Conservation (phyloP, 345 rosid species). For the Eucalyptus marginata region DNA sequence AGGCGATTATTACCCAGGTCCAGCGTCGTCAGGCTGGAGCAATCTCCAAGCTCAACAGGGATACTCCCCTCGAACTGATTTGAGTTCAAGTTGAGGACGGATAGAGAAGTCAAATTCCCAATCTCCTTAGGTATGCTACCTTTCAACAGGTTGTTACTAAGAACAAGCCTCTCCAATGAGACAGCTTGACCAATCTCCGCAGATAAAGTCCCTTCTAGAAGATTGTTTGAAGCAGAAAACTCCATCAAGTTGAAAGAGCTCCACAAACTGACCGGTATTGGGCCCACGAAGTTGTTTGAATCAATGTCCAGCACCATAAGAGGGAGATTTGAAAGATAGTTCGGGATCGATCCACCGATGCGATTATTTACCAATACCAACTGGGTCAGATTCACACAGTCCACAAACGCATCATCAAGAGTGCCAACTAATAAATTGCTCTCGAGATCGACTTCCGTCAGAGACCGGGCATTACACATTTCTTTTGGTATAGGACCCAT, state of each 20-base stretch:
- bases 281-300: conserved; percentile 63
- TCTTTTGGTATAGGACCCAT: conserved; percentile 59
- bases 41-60: conserved; percentile 59
- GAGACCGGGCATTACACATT: conserved; percentile 50
- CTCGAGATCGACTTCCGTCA: conserved; percentile 45
- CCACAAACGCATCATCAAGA: conserved; percentile 43
- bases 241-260: conserved; percentile 49
- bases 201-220: conserved; percentile 45
- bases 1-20: conserved; percentile 73
- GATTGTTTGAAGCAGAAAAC: conserved; percentile 60
- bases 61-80: conserved; percentile 56
- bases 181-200: conserved; percentile 50
- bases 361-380: conserved; percentile 40
- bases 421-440: conserved; percentile 43
- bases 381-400: conserved; percentile 54
- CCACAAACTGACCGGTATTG: conserved; percentile 56
- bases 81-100: conserved; percentile 61
- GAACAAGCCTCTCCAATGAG: conserved; percentile 48
- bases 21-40: conserved; percentile 58
- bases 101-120: conserved; percentile 50
- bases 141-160: conserved; percentile 39
- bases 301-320: conserved; percentile 65
- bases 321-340: conserved; percentile 57
- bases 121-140: conserved; percentile 66
- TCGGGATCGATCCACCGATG: conserved; percentile 49